These are phyloP conservation scores for Suillus ampliporus DNA, from an alignment of 768 basidiomycete genomes.

Conservation along the genomic window DNA sequence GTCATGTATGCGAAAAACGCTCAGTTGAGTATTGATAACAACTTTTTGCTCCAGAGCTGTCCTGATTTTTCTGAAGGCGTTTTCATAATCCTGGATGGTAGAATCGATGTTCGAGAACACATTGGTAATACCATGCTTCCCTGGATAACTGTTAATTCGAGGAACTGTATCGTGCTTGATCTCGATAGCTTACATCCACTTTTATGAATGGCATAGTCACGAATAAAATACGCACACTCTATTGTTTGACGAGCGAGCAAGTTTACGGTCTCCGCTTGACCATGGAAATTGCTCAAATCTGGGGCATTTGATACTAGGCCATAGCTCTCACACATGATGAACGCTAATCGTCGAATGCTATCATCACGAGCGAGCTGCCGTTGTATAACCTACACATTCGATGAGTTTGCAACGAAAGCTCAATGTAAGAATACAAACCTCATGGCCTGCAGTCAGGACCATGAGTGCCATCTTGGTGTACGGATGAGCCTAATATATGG, in stretches of 20 bases:
- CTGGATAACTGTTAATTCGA: not conserved
- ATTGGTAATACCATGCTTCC: not conserved
- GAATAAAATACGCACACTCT: constrained; percentile 36
- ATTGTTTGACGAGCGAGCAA: constrained; percentile 26
- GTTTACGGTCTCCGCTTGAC: constrained; percentile 6
- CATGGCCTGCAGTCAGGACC: not conserved
- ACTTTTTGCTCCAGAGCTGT: constrained; percentile 6
- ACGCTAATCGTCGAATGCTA: not conserved
- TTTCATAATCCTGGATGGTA: not conserved
- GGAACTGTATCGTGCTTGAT: not conserved
- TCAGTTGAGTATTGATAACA: not conserved
- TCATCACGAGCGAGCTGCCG: constrained; percentile 9
- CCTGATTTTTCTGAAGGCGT: not conserved
- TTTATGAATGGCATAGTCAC: constrained; percentile 29
- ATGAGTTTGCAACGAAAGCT: not conserved
- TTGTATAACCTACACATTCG: not conserved
- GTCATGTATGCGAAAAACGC: constrained; percentile 6
- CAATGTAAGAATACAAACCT: not conserved
- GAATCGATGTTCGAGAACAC: not conserved
- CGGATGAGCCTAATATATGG: constrained; percentile 8
- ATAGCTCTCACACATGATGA: constrained; percentile 7
- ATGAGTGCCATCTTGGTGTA: constrained; percentile 11
- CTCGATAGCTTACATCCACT: constrained; percentile 21
- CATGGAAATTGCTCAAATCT: constrained; percentile 1
- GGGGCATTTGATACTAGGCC: constrained; percentile 7